Conservation (phyloP, 2,329 filamentous ascomycete genomes). For the Fusarium nematophilum region DNA sequence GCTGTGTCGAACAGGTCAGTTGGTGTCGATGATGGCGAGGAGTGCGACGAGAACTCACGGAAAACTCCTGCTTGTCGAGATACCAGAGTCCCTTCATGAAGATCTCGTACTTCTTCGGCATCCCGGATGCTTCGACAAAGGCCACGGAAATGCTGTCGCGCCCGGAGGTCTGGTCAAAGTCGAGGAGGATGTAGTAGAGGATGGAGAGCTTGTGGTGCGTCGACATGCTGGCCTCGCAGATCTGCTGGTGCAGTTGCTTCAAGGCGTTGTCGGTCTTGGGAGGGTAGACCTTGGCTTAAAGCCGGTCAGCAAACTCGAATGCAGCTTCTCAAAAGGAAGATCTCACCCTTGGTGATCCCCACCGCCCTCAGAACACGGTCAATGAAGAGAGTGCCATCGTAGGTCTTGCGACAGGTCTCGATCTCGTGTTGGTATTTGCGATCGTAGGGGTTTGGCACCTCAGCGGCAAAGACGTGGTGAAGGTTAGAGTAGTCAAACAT, state of each 20-base stretch:
- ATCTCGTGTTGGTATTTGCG: constrained; percentile 71
- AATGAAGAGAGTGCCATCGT: constrained; percentile 80
- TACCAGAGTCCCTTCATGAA: constrained; percentile 87
- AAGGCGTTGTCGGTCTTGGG: constrained; percentile 76
- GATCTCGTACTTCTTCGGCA: constrained; percentile 81
- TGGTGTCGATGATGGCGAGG: not conserved
- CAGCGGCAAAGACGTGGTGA: constrained; percentile 73
- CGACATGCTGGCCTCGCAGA: constrained; percentile 72
- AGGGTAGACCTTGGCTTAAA: constrained; percentile 73
- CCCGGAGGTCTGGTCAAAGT: constrained; percentile 69
- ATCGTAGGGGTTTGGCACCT: constrained; percentile 71
- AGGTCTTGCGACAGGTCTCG: constrained; percentile 71
- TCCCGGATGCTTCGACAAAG: constrained; percentile 72
- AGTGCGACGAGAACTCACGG: constrained; percentile 58
- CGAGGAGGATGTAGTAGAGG: constrained; percentile 85
- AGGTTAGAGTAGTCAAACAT: constrained; percentile 77
- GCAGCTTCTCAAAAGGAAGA: accelerated
- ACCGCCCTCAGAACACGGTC: constrained; percentile 80
- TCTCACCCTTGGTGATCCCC: constrained; percentile 74
- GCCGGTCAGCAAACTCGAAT: not conserved
- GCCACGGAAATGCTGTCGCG: constrained; percentile 61
- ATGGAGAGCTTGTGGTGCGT: constrained; percentile 84
- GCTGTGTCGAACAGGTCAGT: constrained; percentile 50
- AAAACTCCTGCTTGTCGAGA: constrained; percentile 78
- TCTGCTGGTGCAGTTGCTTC: constrained; percentile 75